Conservation (phyloP, 1,139 yeast genomes). For the Blastobotrys arbuscula region DNA sequence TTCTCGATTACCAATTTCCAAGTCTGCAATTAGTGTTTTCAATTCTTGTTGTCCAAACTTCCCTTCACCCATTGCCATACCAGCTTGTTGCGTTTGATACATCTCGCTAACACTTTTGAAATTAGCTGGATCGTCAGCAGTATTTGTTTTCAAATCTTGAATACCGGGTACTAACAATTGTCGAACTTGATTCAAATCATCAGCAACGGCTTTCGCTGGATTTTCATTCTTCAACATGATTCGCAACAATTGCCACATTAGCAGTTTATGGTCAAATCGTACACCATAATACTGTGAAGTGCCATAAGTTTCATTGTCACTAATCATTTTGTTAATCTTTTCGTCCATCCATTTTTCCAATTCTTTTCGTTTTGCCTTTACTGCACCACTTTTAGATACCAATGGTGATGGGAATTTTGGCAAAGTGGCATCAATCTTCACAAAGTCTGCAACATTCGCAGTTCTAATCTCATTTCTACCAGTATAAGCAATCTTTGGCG, state of each 20-base stretch:
- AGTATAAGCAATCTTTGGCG: slow-evolving; percentile 34
- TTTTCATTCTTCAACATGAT: slow-evolving; percentile 27
- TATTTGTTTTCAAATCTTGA: slow-evolving; percentile 11
- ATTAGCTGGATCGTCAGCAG: slow-evolving; percentile 19
- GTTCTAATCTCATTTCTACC: slow-evolving; percentile 30
- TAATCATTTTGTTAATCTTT: slow-evolving; percentile 26
- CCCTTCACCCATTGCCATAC: slow-evolving; percentile 25
- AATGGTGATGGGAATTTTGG: slow-evolving; percentile 61
- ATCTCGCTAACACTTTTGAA: slow-evolving; percentile 27
- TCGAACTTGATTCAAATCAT: slow-evolving; percentile 18
- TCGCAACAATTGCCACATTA: slow-evolving; percentile 32
- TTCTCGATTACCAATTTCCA: slow-evolving; percentile 61
- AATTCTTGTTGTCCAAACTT: slow-evolving; percentile 34
- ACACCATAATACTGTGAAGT: slow-evolving; percentile 5
- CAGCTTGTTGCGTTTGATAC: slow-evolving; percentile 18
- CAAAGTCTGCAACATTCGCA: slow-evolving; percentile 27
- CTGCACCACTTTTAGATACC: slow-evolving; percentile 32
- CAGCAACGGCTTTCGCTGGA: slow-evolving; percentile 19
- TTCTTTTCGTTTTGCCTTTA: slow-evolving; percentile 55
- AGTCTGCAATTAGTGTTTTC: slow-evolving; percentile 29
- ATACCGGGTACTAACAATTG: slow-evolving; percentile 25
- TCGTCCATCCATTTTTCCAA: slow-evolving; percentile 55
- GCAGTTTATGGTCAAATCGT: slow-evolving; percentile 23
- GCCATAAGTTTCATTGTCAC: slow-evolving; percentile 16
- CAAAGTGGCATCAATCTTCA: slow-evolving; percentile 28